Conservation (phyloP, 2,329 filamentous ascomycete species). For the Falciphora oryzae region DNA sequence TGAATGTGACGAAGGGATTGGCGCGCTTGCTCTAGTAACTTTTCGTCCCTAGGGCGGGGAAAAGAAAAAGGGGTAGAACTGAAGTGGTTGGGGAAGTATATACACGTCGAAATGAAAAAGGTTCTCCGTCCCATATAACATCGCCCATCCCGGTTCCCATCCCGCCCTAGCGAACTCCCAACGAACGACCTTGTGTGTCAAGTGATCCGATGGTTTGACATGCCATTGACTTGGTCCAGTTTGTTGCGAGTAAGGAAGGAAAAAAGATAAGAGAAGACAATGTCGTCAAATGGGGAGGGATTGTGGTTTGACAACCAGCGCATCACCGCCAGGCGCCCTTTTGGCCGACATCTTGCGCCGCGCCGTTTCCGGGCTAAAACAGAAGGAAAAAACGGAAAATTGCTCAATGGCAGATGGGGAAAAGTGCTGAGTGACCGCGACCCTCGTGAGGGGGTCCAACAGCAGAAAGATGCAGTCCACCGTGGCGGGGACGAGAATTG, state of each 20-base stretch:
- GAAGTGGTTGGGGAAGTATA: conserved; percentile 6
- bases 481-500: not conserved
- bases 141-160: not conserved
- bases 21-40: not conserved
- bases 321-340: not conserved
- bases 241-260: not conserved
- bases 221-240: not conserved
- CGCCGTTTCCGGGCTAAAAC: not conserved
- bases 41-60: not conserved
- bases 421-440: not conserved
- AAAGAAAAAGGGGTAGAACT: not conserved
- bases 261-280: not conserved
- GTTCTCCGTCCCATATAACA: not conserved
- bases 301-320: not conserved
- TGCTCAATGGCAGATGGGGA: not conserved
- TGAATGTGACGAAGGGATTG: not conserved
- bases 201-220: not conserved
- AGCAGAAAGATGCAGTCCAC: not conserved
- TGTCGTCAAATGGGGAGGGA: not conserved
- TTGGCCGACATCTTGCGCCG: not conserved
- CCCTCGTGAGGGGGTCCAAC: not conserved
- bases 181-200: no score
- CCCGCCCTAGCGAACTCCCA: not conserved
- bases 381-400: not conserved
- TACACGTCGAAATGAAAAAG: conserved; percentile 1